A percentile compares a stretch with the other conserved stretches of the same genome.
Conservation (phyloP, 2,329 filamentous ascomycete genomes). For the Scedosporium minutisporum region DNA sequence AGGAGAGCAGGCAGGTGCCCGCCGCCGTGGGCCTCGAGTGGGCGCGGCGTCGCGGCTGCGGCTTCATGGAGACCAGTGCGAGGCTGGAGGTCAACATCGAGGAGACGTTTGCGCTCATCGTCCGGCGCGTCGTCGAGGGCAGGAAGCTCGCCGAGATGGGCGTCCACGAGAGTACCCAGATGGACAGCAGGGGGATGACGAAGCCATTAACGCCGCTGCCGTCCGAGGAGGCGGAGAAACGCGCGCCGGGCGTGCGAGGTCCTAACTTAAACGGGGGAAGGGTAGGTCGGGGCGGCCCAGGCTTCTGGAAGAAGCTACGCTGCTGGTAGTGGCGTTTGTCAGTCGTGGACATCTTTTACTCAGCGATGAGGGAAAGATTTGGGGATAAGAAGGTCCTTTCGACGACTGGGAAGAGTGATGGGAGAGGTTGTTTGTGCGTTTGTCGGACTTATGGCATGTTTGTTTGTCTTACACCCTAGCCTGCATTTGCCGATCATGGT, state of each 20-base stretch:
- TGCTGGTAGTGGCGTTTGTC: slow-evolving; percentile 1
- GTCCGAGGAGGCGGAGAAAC: slow-evolving; percentile 28
- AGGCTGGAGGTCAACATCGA: slow-evolving; percentile 80
- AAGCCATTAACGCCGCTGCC: slow-evolving; percentile 48
- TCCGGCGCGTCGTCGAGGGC: slow-evolving; percentile 52
- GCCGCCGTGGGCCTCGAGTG: slow-evolving; percentile 66
- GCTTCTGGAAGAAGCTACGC: slow-evolving; percentile 4
- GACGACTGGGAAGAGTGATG: no score
- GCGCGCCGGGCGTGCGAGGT: slow-evolving; percentile 29
- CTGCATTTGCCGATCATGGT: no score
- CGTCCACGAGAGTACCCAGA: slow-evolving; percentile 27
- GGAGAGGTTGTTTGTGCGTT: no score
- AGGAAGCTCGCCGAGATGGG: slow-evolving; percentile 40
- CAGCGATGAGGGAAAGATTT: no score
- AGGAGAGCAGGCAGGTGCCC: slow-evolving; percentile 58
- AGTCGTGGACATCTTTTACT: no score
- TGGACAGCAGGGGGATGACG: slow-evolving; percentile 44
- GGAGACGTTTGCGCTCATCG: slow-evolving; percentile 70
- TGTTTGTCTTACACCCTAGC: no score
- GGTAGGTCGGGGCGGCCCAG: slow-evolving; percentile 21
- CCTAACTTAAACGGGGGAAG: slow-evolving; percentile 32
- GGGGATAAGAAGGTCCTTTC: no score
- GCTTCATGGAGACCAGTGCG: slow-evolving; percentile 85
- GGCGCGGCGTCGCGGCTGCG: slow-evolving; percentile 62
- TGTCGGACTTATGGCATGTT: no score